Conservation (phyloP, 495 filamentous ascomycete genomes). For the Penicillium pulvis region DNA sequence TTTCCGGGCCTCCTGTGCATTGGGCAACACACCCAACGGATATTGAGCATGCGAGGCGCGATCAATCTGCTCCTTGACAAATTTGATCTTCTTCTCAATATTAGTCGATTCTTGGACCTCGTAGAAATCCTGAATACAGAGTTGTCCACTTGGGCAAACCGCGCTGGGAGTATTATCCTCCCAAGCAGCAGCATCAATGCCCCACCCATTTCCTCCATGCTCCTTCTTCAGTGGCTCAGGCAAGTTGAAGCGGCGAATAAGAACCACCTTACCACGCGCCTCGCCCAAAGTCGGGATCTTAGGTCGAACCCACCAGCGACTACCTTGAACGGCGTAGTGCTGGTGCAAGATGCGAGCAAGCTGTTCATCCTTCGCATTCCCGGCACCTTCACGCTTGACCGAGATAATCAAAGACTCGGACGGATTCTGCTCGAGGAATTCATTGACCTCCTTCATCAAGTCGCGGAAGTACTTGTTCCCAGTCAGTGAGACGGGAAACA, state of each 20-base stretch:
- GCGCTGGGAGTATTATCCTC: slow-evolving; percentile 85
- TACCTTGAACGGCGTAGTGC: slow-evolving; percentile 65
- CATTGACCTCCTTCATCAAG: slow-evolving; percentile 66
- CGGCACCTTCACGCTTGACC: slow-evolving; percentile 87
- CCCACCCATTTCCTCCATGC: slow-evolving; percentile 68
- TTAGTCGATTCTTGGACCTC: slow-evolving; percentile 75
- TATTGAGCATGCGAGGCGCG: slow-evolving; percentile 59
- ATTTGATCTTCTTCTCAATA: slow-evolving; percentile 78
- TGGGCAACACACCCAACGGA: slow-evolving; percentile 40
- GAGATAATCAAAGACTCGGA: slow-evolving; percentile 83
- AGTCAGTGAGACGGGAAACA: slow-evolving; percentile 73
- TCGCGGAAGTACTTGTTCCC: slow-evolving; percentile 74
- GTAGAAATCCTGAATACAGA: slow-evolving; percentile 95
- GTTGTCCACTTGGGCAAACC: slow-evolving; percentile 67
- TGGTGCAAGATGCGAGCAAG: slow-evolving; percentile 69
- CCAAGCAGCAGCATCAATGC: slow-evolving; percentile 83
- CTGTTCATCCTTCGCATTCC: slow-evolving; percentile 75
- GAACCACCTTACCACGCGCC: slow-evolving; percentile 78
- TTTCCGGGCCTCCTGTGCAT: slow-evolving; percentile 34
- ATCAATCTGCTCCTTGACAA: slow-evolving; percentile 71
- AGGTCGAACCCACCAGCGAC: slow-evolving; percentile 77
- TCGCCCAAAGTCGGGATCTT: slow-evolving; percentile 82
- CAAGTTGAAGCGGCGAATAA: slow-evolving; percentile 79
- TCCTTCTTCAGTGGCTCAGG: slow-evolving; percentile 59
- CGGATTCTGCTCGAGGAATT: slow-evolving; percentile 77